Evolutionary conservation across 2,329 filamentous ascomycete species (phyloP).

Genomic region (Penicillium brasilianum): DNA sequence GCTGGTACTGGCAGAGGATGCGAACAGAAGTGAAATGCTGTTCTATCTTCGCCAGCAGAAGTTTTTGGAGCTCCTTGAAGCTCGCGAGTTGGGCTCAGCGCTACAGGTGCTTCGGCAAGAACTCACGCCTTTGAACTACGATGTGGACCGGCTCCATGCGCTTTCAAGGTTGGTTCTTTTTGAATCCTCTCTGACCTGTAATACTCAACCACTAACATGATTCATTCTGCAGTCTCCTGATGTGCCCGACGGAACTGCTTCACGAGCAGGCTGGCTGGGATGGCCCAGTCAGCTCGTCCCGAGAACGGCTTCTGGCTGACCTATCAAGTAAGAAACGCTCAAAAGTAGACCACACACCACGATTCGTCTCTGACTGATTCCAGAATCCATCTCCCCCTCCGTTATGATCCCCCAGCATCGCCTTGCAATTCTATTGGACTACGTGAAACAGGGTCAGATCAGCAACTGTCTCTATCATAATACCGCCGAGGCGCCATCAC

Average conservation of each 20-base stretch:
- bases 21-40: conserved; percentile 78
- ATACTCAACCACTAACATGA: background rate
- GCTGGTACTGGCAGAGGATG: conserved; percentile 74
- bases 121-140: conserved; percentile 82
- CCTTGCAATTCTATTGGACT: conserved; percentile 76
- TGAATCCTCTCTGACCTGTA: background rate
- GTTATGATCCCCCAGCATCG: conserved; percentile 96
- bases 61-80: conserved; percentile 86
- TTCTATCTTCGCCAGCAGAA: conserved; percentile 93
- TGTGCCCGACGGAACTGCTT: conserved; percentile 83
- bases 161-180: conserved; percentile 67
- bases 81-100: conserved; percentile 72
- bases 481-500: conserved; percentile 73
- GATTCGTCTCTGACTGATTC: conserved; percentile 31
- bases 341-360: background rate
- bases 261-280: conserved; percentile 82
- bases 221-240: conserved; percentile 68
- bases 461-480: conserved; percentile 88
- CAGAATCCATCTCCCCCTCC: conserved; percentile 89
- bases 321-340: conserved; percentile 70
- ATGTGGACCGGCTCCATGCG: conserved; percentile 76
- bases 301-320: conserved; percentile 75
- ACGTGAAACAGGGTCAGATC: conserved; percentile 84
- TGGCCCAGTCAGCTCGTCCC: conserved; percentile 75
- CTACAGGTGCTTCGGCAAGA: conserved; percentile 85